Base-by-base conservation (phyloP, 2,329 filamentous ascomycete species). In the Diatrype stigma region DNA sequence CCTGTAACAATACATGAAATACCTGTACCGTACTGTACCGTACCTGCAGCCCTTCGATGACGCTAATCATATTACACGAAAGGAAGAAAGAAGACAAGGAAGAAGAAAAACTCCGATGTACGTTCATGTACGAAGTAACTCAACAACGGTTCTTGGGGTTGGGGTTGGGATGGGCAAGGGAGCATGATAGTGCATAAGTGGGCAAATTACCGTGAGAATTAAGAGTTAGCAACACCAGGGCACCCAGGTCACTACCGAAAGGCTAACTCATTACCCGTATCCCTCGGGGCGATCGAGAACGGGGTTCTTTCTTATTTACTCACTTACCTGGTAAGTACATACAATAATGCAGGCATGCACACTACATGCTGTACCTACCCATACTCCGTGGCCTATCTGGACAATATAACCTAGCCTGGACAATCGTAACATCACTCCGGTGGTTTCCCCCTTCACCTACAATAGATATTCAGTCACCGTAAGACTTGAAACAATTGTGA, bases 221-320 rank as follows among this genome's bases (percentile, higher is more conserved):
- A 30, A 30, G 5, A 30, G 26, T 30, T 30, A 30, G 26, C 10
- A 30, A 30, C 26, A 30, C 26, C 26, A 30, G 10, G 26, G 26
- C 26, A 30, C 26, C 26, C 5, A 30, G 26, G 26, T 30, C 26
- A 30, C 26, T 30, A 30, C 26, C 5, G 26, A 30, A n/a, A 30
- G 26, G 26, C 26, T 30, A 10, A 30, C 26, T 10, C 26, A 10
- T 30, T 10, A 30, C 26, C 26, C 26, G 26, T 30, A 30, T 30
- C 5, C 26, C 26, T 30, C 26, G 26, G 26, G 26, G 26, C 26
- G 26, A 45, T 50, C 38, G 44, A n/a, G 46, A 50, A 17, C 38
- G 50, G 5, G 6, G 47, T 51, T 37, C 47, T 21, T 48, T 46
- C 47, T 28, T 51, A 42, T 19, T 21, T 52, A 46, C 19, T 21